Percentiles rank a stretch among this genome's conserved stretches.
Evolutionary conservation across 2,329 filamentous ascomycete genomes (phyloP).

Genomic region (Metarhizium sp.): DNA sequence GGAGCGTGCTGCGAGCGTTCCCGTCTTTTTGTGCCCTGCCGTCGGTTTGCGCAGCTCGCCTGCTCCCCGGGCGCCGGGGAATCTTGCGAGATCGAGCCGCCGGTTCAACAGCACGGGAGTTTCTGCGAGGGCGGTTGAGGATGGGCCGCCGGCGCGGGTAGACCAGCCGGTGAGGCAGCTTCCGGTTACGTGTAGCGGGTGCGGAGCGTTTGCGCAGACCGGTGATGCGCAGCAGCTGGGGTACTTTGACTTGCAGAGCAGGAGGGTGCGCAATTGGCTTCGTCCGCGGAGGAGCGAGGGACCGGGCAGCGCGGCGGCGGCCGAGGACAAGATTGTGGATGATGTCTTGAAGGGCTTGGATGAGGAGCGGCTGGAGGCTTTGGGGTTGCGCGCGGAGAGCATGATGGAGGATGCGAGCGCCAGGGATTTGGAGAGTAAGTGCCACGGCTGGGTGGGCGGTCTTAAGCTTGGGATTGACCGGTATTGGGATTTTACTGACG

Average conservation of each 20-base stretch:
- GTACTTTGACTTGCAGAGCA: constrained; percentile 45
- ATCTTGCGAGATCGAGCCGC: constrained; percentile 3
- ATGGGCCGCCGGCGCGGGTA: background rate
- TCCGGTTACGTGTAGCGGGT: constrained; percentile 52
- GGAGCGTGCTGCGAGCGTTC: constrained; percentile 30
- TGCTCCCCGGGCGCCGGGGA: constrained; percentile 10
- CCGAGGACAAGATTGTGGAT: constrained; percentile 38
- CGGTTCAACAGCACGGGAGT: constrained; percentile 18
- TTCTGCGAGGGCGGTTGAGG: constrained; percentile 2
- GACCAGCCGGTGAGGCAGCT: constrained; percentile 21
- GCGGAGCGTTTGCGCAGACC: constrained; percentile 55
- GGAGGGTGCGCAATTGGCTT: constrained; percentile 39
- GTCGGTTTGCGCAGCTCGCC: constrained; percentile 16
- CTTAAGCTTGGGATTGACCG: background rate
- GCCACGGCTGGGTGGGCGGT: background rate
- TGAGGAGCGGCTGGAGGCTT: constrained; percentile 28
- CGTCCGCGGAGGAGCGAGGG: constrained; percentile 12
- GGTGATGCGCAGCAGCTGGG: constrained; percentile 40
- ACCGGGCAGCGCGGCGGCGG: constrained; percentile 14
- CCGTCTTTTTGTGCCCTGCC: constrained; percentile 39
- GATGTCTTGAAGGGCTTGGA: constrained; percentile 34
- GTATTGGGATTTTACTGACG: background rate
- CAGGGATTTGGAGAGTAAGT: constrained; percentile 1
- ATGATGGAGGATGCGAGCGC: constrained; percentile 17
- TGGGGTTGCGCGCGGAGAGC: constrained; percentile 35